These are phyloP conservation scores for Brachypodium distachyon DNA, from an alignment of 202 grass and related monocot genomes.

Conservation along the genomic window DNA sequence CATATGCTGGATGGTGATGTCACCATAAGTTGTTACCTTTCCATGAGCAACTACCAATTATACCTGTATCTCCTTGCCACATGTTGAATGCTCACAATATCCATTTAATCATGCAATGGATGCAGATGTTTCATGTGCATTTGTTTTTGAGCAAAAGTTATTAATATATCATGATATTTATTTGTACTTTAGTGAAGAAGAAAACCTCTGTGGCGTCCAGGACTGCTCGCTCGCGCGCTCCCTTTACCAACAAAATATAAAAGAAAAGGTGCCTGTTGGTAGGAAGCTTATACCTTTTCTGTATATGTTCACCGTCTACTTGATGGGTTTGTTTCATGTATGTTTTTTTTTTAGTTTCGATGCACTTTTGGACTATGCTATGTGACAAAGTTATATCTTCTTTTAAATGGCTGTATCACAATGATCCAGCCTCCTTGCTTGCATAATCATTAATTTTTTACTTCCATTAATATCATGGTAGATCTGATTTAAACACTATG, in stretches of 20 bases:
- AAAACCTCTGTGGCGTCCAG: not conserved
- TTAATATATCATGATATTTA: not conserved
- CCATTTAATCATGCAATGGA: not conserved
- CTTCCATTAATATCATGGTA: not conserved
- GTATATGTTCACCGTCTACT: not conserved
- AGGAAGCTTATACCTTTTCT: not conserved
- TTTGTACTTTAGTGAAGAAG: constrained; percentile 18
- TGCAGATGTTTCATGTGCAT: not conserved
- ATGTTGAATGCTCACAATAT: not conserved
- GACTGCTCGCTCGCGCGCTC: constrained; percentile 13
- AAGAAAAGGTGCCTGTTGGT: not conserved
- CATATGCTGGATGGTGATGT: not conserved
- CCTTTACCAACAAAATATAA: constrained; percentile 14
- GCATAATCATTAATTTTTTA: not conserved
- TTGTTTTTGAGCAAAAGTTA: not conserved
- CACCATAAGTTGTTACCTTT: constrained; percentile 10
- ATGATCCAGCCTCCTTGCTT: constrained; percentile 3
- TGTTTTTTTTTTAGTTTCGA: not conserved
- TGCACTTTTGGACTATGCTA: not conserved
- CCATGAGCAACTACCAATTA: not conserved
- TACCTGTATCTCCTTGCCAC: not conserved
- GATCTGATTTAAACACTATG: not conserved
- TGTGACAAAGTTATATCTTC: not conserved
- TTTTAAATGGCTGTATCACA: not conserved
- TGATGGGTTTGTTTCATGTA: not conserved